Percentiles rank a stretch among this genome's conserved stretches.
These are phyloP conservation scores for Crithidia thermophila DNA, from an alignment of 208 protist genomes.

Conservation along the genomic window DNA sequence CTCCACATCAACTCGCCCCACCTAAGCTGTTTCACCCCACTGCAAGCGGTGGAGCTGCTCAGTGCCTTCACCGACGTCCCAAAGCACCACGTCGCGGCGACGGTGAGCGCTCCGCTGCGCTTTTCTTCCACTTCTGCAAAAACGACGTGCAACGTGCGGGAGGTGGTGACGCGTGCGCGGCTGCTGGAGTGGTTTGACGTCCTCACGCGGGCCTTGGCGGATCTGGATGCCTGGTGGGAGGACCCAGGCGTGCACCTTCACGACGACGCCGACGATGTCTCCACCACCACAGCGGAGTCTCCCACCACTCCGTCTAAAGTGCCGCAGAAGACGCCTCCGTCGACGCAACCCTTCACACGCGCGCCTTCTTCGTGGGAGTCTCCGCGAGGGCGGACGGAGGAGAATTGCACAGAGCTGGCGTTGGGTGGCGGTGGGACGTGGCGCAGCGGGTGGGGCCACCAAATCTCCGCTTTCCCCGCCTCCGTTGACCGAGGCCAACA, in stretches of 20 bases:
- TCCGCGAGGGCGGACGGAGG: too few relatives aligned
- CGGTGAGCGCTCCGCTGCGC: background rate
- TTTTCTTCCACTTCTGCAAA: background rate
- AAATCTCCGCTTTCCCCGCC: too few relatives aligned
- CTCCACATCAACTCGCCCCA: background rate
- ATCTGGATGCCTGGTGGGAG: slow-evolving; percentile 14
- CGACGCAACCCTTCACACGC: too few relatives aligned
- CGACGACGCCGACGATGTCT: background rate
- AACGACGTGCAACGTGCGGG: background rate
- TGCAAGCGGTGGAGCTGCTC: slow-evolving; percentile 1
- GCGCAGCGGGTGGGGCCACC: too few relatives aligned
- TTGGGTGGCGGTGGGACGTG: too few relatives aligned
- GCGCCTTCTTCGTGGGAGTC: too few relatives aligned
- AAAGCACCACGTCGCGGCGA: background rate
- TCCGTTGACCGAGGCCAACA: too few relatives aligned
- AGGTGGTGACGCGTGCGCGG: background rate
- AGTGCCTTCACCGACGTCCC: slow-evolving; percentile 12
- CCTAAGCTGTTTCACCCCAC: background rate
- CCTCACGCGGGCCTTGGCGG: background rate
- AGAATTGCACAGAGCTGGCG: too few relatives aligned
- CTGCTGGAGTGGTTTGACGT: background rate
- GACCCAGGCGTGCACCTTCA: slow-evolving; percentile 6
- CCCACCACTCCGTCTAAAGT: too few relatives aligned
- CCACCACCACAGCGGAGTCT: background rate
- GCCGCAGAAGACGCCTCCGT: too few relatives aligned